A percentile compares a stretch with the other conserved stretches of the same genome.
Conservation (phyloP, 73 alveolate species). For the Paramecium primaurelia region DNA sequence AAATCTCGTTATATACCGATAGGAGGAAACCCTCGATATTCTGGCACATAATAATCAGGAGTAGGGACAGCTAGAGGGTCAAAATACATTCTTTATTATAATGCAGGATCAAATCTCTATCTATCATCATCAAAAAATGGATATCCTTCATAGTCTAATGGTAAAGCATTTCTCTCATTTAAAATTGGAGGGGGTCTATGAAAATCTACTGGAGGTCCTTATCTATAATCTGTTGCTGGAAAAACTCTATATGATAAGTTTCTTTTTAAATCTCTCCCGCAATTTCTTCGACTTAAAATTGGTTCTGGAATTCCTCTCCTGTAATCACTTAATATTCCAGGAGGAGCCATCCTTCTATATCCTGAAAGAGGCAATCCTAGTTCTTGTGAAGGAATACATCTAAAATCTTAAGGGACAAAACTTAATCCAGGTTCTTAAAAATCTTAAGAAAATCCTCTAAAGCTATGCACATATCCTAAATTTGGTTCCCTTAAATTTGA, state of each 20-base stretch:
- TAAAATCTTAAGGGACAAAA: background rate
- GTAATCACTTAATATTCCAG: background rate
- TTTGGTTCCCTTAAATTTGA: background rate
- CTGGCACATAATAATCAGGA: background rate
- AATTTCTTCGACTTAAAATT: background rate
- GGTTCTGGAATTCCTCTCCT: background rate
- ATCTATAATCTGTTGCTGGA: background rate
- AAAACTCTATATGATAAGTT: background rate
- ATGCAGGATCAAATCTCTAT: background rate
- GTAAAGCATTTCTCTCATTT: background rate
- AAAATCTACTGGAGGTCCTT: background rate
- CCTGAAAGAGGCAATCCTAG: background rate
- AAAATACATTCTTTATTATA: background rate
- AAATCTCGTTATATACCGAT: background rate
- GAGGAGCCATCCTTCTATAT: constrained; percentile 29
- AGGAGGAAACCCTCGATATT: background rate
- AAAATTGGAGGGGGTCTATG: background rate
- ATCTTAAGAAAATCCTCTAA: background rate
- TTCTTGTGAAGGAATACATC: background rate
- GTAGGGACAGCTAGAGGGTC: background rate
- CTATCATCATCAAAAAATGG: background rate
- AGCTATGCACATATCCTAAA: background rate
- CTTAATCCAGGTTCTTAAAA: background rate
- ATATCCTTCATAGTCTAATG: background rate
- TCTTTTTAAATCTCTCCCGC: background rate